Percentiles rank a stretch among this genome's conserved stretches.
These are phyloP conservation scores for Phaffomyces thermotolerans DNA, from an alignment of 805 yeast species.

Conservation along the genomic window DNA sequence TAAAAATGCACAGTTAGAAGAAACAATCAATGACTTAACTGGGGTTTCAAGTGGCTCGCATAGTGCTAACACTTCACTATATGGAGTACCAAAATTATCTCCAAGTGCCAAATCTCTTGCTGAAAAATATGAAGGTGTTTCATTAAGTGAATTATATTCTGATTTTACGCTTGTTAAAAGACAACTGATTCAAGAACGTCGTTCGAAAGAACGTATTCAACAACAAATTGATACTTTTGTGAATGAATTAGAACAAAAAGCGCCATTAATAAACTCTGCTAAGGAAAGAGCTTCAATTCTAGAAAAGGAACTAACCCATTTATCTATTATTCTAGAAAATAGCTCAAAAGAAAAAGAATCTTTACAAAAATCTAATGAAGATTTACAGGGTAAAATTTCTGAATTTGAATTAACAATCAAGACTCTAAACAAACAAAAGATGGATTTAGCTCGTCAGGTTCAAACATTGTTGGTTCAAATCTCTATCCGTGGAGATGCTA, in stretches of 20 bases:
- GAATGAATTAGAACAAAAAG: slow-evolving; percentile 66
- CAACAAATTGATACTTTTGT: slow-evolving; percentile 65
- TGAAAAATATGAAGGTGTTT: slow-evolving; percentile 40
- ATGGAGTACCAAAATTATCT: slow-evolving; percentile 32
- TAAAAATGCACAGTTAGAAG: slow-evolving; percentile 35
- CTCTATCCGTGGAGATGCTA: slow-evolving; percentile 46
- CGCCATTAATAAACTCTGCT: slow-evolving; percentile 68
- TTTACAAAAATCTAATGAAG: slow-evolving; percentile 22
- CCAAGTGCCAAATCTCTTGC: slow-evolving; percentile 54
- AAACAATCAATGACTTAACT: slow-evolving; percentile 36
- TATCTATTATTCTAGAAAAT: slow-evolving; percentile 49
- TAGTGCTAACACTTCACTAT: slow-evolving; percentile 11
- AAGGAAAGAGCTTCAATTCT: slow-evolving; percentile 49
- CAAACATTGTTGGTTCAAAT: slow-evolving; percentile 65
- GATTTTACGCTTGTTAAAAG: slow-evolving; percentile 59
- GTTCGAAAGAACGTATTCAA: slow-evolving; percentile 64
- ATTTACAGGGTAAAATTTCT: slow-evolving; percentile 18
- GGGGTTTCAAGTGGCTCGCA: slow-evolving; percentile 11
- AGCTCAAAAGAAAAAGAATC: slow-evolving; percentile 42
- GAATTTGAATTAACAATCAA: slow-evolving; percentile 30
- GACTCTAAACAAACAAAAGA: slow-evolving; percentile 46
- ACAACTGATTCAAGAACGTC: slow-evolving; percentile 60
- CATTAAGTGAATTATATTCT: slow-evolving; percentile 57
- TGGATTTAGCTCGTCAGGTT: slow-evolving; percentile 79
- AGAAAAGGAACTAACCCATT: slow-evolving; percentile 47